These are phyloP conservation scores for Clavaria fumosa DNA, from an alignment of 768 basidiomycete species.

Conservation along the genomic window DNA sequence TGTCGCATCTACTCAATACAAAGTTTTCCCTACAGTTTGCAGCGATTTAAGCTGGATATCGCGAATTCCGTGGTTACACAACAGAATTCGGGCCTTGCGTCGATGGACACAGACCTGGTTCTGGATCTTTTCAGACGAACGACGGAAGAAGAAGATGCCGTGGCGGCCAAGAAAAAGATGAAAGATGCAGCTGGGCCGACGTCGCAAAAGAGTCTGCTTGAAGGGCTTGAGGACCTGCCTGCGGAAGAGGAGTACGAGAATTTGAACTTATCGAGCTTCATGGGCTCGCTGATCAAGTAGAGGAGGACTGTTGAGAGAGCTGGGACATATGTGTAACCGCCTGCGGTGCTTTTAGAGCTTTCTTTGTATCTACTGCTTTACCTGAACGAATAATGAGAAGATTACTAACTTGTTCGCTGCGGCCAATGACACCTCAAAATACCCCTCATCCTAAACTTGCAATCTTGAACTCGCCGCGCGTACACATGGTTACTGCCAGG, in stretches of 20 bases:
- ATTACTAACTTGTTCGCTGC: too few species aligned
- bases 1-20: slow-evolving; percentile 6
- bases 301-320: slow-evolving; percentile 16
- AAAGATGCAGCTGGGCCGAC: slow-evolving; percentile 41
- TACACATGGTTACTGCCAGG: too few species aligned
- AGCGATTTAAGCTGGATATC: slow-evolving; percentile 98
- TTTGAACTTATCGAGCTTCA: slow-evolving; percentile 74
- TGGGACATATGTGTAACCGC: slow-evolving; percentile 9
- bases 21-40: slow-evolving; percentile 39
- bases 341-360: background rate
- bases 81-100: slow-evolving; percentile 84
- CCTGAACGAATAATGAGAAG: too few species aligned
- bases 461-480: too few species aligned
- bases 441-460: too few species aligned
- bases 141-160: slow-evolving; percentile 57
- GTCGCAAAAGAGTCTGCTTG: slow-evolving; percentile 71
- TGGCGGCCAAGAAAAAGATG: slow-evolving; percentile 37
- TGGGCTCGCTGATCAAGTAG: slow-evolving; percentile 68
- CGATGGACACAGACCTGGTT: slow-evolving; percentile 96
- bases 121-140: slow-evolving; percentile 84
- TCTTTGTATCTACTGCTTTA: too few species aligned
- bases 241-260: slow-evolving; percentile 86
- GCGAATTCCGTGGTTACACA: slow-evolving; percentile 94
- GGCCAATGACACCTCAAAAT: too few species aligned
- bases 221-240: slow-evolving; percentile 84